These are phyloP conservation scores for Salinomyces thailandicus DNA, from an alignment of 2,329 filamentous ascomycete species.

Conservation along the genomic window DNA sequence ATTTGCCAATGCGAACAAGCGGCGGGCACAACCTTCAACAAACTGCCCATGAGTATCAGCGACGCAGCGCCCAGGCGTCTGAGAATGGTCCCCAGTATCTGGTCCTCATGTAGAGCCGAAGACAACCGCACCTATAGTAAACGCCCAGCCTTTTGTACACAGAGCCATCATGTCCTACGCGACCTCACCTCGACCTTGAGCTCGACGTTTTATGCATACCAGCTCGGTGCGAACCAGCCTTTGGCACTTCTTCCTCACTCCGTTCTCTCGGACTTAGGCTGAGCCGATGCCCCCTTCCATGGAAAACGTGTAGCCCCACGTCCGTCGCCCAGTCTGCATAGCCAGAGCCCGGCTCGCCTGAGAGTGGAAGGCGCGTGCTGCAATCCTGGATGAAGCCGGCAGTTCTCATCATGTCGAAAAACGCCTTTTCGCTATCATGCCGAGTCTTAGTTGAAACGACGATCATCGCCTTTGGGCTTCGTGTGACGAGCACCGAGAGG, in stretches of 20 bases:
- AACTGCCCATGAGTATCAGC: too few relatives aligned
- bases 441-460: constrained; percentile 57
- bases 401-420: constrained; percentile 50
- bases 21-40: too few relatives aligned
- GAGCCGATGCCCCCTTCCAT: constrained; percentile 21
- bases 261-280: constrained; percentile 21
- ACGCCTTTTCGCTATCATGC: constrained; percentile 54
- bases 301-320: constrained; percentile 26
- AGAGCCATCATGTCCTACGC: too few relatives aligned
- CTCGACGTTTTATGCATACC: too few relatives aligned
- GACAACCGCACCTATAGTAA: too few relatives aligned
- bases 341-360: constrained; percentile 24
- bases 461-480: constrained; percentile 41
- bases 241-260: constrained; percentile 21
- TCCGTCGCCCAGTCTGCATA: constrained; percentile 28
- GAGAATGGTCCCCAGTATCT: too few relatives aligned
- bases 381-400: constrained; percentile 23
- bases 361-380: constrained; percentile 20
- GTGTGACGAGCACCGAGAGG: constrained; percentile 38
- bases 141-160: too few relatives aligned
- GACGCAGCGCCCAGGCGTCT: too few relatives aligned
- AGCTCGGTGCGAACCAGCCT: too few relatives aligned
- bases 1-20: too few relatives aligned
- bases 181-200: too few relatives aligned
- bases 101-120: too few relatives aligned